Evolutionary conservation across 495 filamentous ascomycete species (phyloP).

Genomic region (Choiromyces venosus): DNA sequence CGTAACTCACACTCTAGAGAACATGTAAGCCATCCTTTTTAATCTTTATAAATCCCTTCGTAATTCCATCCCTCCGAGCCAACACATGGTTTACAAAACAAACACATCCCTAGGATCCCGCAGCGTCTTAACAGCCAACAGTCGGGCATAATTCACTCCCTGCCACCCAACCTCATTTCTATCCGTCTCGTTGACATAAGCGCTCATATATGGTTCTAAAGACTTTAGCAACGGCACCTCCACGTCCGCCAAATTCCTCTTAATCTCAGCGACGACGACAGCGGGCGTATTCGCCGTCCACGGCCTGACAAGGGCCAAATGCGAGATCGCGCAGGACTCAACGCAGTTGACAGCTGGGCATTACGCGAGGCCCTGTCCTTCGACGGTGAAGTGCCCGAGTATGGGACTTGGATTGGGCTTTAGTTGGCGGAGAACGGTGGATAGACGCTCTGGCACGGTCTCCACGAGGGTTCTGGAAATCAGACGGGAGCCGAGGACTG

Average conservation of each 20-base stretch:
- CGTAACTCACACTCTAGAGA: no score
- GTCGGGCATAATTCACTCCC: slow-evolving; percentile 46
- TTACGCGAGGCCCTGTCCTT: slow-evolving; percentile 21
- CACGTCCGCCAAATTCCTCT: slow-evolving; percentile 45
- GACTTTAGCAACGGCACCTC: slow-evolving; percentile 46
- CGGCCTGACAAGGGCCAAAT: slow-evolving; percentile 41
- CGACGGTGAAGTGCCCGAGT: slow-evolving; percentile 41
- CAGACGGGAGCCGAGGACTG: slow-evolving; percentile 44
- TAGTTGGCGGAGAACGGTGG: slow-evolving; percentile 38
- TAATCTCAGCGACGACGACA: slow-evolving; percentile 38
- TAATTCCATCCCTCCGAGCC: slow-evolving; percentile 45
- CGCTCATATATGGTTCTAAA: slow-evolving; percentile 47
- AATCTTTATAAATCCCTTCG: slow-evolving; percentile 32
- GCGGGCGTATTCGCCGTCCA: slow-evolving; percentile 45
- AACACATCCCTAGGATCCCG: slow-evolving; percentile 49
- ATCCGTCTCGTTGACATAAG: slow-evolving; percentile 51
- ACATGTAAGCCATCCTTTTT: no score
- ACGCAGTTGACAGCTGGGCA: slow-evolving; percentile 42
- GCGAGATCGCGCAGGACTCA: slow-evolving; percentile 49
- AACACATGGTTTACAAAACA: slow-evolving; percentile 48
- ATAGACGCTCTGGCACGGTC: slow-evolving; percentile 38
- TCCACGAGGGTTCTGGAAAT: slow-evolving; percentile 41
- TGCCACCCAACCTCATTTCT: slow-evolving; percentile 47
- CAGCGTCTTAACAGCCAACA: slow-evolving; percentile 47
- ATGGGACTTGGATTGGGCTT: slow-evolving; percentile 33